phyloP scores from a whole-genome alignment of 306 rosid species.

The Corylus americana region DNA sequence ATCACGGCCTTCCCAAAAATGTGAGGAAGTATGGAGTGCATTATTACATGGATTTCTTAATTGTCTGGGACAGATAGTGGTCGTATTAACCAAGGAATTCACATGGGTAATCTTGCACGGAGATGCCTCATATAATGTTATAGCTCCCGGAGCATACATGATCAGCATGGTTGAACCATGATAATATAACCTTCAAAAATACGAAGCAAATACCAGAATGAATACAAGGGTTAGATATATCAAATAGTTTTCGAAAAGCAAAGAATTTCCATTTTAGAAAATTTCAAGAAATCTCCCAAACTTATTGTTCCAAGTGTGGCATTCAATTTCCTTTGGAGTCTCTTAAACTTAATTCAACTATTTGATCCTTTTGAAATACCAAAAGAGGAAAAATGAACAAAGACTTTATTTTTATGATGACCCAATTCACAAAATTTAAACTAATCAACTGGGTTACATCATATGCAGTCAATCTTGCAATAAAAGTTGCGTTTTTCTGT shows the following conservation, averaged over 20 bases:
- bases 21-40: constrained; percentile 37
- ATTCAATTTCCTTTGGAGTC: not conserved
- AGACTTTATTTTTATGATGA: not conserved
- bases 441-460: not conserved
- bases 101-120: constrained; percentile 51
- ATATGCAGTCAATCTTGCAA: not conserved
- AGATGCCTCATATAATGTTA: constrained; percentile 44
- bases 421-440: not conserved
- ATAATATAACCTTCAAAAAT: constrained; percentile 42
- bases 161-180: constrained; percentile 84
- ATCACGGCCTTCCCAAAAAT: constrained; percentile 53
- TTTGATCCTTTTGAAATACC: not conserved
- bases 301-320: not conserved
- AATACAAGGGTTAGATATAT: not conserved
- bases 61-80: constrained; percentile 34
- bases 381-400: not conserved
- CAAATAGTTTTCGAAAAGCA: not conserved
- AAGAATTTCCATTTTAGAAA: not conserved
- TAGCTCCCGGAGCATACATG: constrained; percentile 60
- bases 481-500: not conserved
- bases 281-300: not conserved
- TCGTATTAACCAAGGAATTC: constrained; percentile 38
- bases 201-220: not conserved
- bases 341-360: not conserved
- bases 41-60: constrained; percentile 36